Conservation (phyloP, 2,329 filamentous ascomycete genomes). For the Fusarium subtropicale region DNA sequence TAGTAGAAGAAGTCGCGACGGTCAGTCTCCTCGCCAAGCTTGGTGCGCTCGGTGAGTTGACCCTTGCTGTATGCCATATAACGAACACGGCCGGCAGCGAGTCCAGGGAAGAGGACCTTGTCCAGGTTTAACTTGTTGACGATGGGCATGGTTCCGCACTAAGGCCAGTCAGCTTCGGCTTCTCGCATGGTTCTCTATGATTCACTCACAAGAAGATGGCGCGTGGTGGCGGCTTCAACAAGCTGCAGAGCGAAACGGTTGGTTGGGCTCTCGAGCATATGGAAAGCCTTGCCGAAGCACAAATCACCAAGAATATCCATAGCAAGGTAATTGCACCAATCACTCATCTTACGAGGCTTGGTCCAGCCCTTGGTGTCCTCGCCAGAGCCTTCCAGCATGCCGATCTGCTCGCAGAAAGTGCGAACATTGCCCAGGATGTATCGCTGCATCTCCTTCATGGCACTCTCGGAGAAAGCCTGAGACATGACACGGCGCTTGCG, state of each 20-base stretch:
- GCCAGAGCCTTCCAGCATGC: constrained; percentile 53
- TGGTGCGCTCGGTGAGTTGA: constrained; percentile 74
- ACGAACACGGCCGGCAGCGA: constrained; percentile 73
- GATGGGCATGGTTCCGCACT: constrained; percentile 79
- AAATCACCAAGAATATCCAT: constrained; percentile 72
- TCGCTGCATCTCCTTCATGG: constrained; percentile 75
- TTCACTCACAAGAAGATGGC: constrained; percentile 72
- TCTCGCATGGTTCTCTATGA: not conserved
- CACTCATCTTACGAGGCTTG: constrained; percentile 68
- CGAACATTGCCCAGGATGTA: constrained; percentile 74
- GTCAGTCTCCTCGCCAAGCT: constrained; percentile 72
- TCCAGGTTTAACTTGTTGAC: constrained; percentile 75
- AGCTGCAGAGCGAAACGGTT: constrained; percentile 75
- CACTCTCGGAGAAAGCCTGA: constrained; percentile 76
- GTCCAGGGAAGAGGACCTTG: constrained; percentile 73
- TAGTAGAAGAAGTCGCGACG: constrained; percentile 83
- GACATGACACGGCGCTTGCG: constrained; percentile 77
- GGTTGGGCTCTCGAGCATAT: constrained; percentile 68
- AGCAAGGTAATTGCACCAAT: constrained; percentile 71
- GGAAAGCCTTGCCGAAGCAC: constrained; percentile 71
- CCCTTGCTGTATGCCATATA: constrained; percentile 78
- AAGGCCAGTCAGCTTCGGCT: constrained; percentile 25
- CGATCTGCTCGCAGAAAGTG: constrained; percentile 72
- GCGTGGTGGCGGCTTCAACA: constrained; percentile 74
- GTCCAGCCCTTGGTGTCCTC: constrained; percentile 69